phyloP scores from a whole-genome alignment of 1,139 yeast species.

The Lodderomyces margitis region DNA sequence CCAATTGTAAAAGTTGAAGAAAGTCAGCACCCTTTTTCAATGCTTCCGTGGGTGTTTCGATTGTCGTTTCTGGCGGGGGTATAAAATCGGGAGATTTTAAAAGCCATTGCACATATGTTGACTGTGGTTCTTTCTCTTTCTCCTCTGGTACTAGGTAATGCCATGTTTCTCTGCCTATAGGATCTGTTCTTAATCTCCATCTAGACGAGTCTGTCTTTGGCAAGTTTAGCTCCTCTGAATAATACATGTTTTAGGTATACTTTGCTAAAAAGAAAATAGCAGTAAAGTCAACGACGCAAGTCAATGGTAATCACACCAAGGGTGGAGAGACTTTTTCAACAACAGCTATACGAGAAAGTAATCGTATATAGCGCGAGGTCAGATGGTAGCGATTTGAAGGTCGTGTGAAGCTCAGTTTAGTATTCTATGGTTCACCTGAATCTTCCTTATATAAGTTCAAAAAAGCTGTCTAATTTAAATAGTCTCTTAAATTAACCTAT shows the following conservation, averaged over 20 bases:
- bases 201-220: conserved; percentile 64
- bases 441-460: too few relatives aligned
- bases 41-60: conserved; percentile 55
- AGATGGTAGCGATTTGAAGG: neutral
- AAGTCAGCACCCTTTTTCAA: conserved; percentile 77
- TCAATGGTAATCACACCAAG: too few relatives aligned
- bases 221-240: conserved; percentile 63
- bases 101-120: conserved; percentile 58
- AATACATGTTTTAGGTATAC: conserved; percentile 26
- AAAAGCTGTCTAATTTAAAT: too few relatives aligned
- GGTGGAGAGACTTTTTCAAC: too few relatives aligned
- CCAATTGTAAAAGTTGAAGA: conserved; percentile 66
- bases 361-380: neutral
- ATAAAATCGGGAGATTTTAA: conserved; percentile 46
- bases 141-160: conserved; percentile 47
- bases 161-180: conserved; percentile 83
- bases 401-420: neutral
- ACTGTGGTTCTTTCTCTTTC: conserved; percentile 50
- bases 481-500: too few relatives aligned
- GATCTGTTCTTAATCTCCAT: conserved; percentile 76
- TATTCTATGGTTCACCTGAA: too few relatives aligned
- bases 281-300: too few relatives aligned
- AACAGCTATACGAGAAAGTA: too few relatives aligned
- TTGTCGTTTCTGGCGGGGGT: conserved; percentile 33
- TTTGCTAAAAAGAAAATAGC: too few relatives aligned